Evolutionary conservation across 2,329 filamentous ascomycete species (phyloP).

Genomic region (Elsinoe necatrix): DNA sequence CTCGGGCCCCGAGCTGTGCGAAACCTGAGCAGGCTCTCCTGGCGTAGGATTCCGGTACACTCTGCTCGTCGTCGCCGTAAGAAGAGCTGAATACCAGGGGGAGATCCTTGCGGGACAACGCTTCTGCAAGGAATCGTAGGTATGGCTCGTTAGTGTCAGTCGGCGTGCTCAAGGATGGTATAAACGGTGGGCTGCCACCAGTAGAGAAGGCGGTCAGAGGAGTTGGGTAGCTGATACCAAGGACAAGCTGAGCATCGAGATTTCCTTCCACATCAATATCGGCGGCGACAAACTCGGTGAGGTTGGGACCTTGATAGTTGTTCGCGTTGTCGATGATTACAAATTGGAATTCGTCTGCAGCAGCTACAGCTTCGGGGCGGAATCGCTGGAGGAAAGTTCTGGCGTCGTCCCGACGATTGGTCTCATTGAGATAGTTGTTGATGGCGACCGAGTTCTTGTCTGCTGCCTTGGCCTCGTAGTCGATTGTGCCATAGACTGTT

Average conservation of each 20-base stretch:
- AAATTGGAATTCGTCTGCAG: conserved; percentile 48
- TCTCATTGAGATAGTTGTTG: conserved; percentile 41
- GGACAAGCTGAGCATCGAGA: conserved; percentile 54
- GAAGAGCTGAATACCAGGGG: conserved; percentile 57
- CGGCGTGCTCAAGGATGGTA: conserved; percentile 39
- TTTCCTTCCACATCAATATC: conserved; percentile 48
- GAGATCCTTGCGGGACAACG: conserved; percentile 48
- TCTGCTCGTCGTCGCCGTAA: conserved; percentile 60
- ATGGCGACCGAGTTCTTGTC: conserved; percentile 39
- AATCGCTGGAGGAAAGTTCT: conserved; percentile 48
- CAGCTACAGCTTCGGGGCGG: conserved; percentile 41
- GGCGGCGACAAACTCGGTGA: background rate
- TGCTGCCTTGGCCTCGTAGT: conserved; percentile 41
- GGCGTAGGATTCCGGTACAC: conserved; percentile 53
- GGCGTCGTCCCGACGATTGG: conserved; percentile 47
- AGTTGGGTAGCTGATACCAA: conserved; percentile 47
- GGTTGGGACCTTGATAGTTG: conserved; percentile 34
- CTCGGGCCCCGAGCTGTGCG: conserved; percentile 57
- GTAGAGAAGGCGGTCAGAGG: conserved; percentile 52
- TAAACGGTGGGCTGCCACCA: conserved; percentile 48
- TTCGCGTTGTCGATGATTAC: conserved; percentile 49
- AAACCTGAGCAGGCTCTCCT: conserved; percentile 55
- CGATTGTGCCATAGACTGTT: conserved; percentile 46
- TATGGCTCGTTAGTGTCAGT: conserved; percentile 60
- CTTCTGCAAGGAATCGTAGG: conserved; percentile 52